phyloP scores from a whole-genome alignment of 345 rosid species.

The Carallia pectinifolia region DNA sequence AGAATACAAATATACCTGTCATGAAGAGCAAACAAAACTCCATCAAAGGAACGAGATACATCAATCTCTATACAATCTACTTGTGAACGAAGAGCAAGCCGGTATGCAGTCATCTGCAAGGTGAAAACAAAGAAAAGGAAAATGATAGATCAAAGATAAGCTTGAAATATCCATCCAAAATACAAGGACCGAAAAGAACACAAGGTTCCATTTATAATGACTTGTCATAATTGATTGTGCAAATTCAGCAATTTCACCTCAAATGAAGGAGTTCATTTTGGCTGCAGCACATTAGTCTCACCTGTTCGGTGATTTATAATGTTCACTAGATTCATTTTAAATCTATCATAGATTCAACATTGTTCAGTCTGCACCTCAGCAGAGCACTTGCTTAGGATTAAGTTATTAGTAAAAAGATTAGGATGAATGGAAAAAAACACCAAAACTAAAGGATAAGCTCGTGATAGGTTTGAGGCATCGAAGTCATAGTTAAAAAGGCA shows the following conservation, averaged over 20 bases:
- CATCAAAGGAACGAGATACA: constrained; percentile 89
- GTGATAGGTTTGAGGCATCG: too few relatives aligned
- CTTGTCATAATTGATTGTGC: too few relatives aligned
- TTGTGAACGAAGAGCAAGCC: constrained; percentile 57
- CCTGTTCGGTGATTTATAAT: background rate
- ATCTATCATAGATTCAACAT: too few relatives aligned
- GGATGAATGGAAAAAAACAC: too few relatives aligned
- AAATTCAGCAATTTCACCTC: background rate
- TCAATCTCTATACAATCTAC: constrained; percentile 96
- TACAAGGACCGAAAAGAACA: background rate
- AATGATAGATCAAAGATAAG: constrained; percentile 14
- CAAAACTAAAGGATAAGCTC: too few relatives aligned
- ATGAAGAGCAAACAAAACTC: constrained; percentile 83
- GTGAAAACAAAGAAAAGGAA: constrained; percentile 4
- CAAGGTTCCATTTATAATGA: too few relatives aligned
- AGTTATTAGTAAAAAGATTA: too few relatives aligned
- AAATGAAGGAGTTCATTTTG: background rate
- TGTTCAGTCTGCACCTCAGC: too few relatives aligned
- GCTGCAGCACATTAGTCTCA: background rate
- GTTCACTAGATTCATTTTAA: too few relatives aligned
- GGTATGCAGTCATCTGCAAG: constrained; percentile 75
- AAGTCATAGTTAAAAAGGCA: too few relatives aligned
- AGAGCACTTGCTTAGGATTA: too few relatives aligned
- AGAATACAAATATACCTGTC: constrained; percentile 55
- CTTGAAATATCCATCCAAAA: background rate